These are phyloP conservation scores for Coniochaeta sp. DNA, from an alignment of 2,329 filamentous ascomycete genomes.

Conservation along the genomic window DNA sequence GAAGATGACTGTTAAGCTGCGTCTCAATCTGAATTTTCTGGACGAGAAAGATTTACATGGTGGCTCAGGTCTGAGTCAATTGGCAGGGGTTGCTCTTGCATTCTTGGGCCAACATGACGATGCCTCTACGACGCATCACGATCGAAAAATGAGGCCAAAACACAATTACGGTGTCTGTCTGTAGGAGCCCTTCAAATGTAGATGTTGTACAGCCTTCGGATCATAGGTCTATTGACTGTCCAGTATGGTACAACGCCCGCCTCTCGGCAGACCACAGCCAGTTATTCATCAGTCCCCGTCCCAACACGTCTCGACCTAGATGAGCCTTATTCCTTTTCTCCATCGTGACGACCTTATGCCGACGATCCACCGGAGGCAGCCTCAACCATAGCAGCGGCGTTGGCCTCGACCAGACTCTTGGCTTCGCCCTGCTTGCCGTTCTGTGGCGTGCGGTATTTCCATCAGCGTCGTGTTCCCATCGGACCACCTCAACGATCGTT, in stretches of 20 bases:
- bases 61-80: not conserved
- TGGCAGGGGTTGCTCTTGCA: slow-evolving; percentile 4
- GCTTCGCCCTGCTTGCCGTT: slow-evolving; percentile 91
- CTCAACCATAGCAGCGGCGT: slow-evolving; percentile 29
- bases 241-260: slow-evolving; percentile 1
- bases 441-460: slow-evolving; percentile 44
- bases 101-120: not conserved
- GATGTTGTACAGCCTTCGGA: not conserved
- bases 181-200: not conserved
- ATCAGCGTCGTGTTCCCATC: slow-evolving; percentile 4
- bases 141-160: not conserved
- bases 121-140: slow-evolving; percentile 2
- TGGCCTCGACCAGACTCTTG: slow-evolving; percentile 60
- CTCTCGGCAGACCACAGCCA: not conserved
- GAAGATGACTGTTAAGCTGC: not conserved
- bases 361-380: slow-evolving; percentile 15
- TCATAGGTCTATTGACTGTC: slow-evolving; percentile 6
- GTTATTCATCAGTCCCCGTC: not conserved
- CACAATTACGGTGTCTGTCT: not conserved
- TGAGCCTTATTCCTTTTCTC: not conserved
- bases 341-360: not conserved
- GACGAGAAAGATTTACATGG: not conserved
- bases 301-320: not conserved
- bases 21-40: not conserved
- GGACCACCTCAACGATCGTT: not conserved